Evolutionary conservation across 805 yeast species (phyloP).

Genomic region (Wickerhamiella dianesei): DNA sequence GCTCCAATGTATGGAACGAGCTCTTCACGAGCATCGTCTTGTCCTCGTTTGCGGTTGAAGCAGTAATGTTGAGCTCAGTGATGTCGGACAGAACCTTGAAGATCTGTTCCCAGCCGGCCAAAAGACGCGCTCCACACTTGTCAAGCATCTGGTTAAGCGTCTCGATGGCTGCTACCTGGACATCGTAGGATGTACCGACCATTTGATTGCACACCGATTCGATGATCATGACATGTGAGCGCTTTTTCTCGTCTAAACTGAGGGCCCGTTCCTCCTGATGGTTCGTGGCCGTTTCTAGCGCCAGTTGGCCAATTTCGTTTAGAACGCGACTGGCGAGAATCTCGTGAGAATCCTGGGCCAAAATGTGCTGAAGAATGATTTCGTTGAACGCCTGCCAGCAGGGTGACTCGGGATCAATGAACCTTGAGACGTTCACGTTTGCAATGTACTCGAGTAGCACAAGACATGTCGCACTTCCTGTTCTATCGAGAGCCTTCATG

Average conservation of each 20-base stretch:
- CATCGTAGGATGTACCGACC: slow-evolving; percentile 45
- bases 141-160: slow-evolving; percentile 64
- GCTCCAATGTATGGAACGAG: slow-evolving; percentile 70
- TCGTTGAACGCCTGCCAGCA: slow-evolving; percentile 38
- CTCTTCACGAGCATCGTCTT: slow-evolving; percentile 34
- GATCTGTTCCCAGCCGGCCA: slow-evolving; percentile 60
- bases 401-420: slow-evolving; percentile 22
- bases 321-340: slow-evolving; percentile 39
- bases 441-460: slow-evolving; percentile 40
- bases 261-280: neutral
- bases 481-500: slow-evolving; percentile 29
- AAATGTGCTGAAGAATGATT: slow-evolving; percentile 32
- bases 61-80: slow-evolving; percentile 18
- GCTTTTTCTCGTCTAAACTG: neutral
- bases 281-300: slow-evolving; percentile 19
- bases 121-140: slow-evolving; percentile 51
- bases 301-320: slow-evolving; percentile 32
- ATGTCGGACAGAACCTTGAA: slow-evolving; percentile 37
- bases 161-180: slow-evolving; percentile 46
- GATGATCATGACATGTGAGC: slow-evolving; percentile 29
- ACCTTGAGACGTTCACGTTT: slow-evolving; percentile 38
- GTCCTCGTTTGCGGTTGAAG: slow-evolving; percentile 23
- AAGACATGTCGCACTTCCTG: slow-evolving; percentile 1
- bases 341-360: slow-evolving; percentile 22
- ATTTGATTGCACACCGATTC: slow-evolving; percentile 35